phyloP scores from a whole-genome alignment of 139 green algal genomes.

The Eudorina sp. region DNA sequence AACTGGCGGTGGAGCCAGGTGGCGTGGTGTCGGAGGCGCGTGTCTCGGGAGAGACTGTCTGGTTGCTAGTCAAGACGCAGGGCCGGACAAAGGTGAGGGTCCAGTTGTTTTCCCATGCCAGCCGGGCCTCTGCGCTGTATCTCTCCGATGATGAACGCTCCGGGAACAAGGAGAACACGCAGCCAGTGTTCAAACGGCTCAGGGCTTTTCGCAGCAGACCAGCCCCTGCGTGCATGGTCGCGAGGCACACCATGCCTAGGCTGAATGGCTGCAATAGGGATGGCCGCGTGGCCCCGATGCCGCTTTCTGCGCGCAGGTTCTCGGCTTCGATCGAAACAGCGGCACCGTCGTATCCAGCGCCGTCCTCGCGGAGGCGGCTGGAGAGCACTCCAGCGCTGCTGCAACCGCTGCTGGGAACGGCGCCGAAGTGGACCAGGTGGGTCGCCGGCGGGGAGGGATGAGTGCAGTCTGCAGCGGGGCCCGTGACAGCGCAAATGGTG shows the following conservation, averaged over 20 bases:
- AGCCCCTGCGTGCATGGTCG: too few species aligned
- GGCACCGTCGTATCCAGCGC: background rate
- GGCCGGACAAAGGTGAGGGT: constrained; percentile 27
- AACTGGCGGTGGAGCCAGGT: constrained; percentile 25
- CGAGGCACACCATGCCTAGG: too few species aligned
- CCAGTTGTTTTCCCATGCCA: too few species aligned
- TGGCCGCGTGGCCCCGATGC: background rate
- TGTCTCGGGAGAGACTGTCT: constrained; percentile 44
- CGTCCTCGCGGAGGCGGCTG: constrained; percentile 31
- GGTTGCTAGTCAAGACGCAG: constrained; percentile 36
- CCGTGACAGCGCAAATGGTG: too few species aligned
- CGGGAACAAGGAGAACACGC: too few species aligned
- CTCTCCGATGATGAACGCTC: too few species aligned
- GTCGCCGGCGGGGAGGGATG: background rate
- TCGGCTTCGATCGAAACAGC: constrained; percentile 13
- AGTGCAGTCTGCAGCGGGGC: too few species aligned
- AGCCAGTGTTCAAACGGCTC: too few species aligned
- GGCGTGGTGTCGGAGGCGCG: constrained; percentile 33
- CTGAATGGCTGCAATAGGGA: background rate
- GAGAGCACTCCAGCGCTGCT: background rate
- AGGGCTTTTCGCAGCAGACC: too few species aligned
- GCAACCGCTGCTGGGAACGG: background rate
- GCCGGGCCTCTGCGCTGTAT: too few species aligned
- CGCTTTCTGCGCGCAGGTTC: background rate
- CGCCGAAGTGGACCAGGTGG: constrained; percentile 30